Conservation (phyloP, 148 eudicot genomes). For the Chenopodium album region DNA sequence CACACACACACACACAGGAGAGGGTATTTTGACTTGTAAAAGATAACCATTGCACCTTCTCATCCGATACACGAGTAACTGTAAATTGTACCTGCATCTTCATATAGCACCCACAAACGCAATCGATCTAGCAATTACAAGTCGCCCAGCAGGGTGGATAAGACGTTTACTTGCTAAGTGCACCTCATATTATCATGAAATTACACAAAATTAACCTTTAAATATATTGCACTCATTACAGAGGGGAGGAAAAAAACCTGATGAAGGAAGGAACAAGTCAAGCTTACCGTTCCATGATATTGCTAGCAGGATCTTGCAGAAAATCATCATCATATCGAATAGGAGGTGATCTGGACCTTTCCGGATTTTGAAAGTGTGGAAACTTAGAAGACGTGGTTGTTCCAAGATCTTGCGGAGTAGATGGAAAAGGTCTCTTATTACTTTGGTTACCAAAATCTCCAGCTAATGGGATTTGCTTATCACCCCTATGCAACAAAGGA, state of each 20-base stretch:
- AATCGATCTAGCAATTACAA: neutral
- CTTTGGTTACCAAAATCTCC: slow-evolving; percentile 32
- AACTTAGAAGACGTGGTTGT: slow-evolving; percentile 27
- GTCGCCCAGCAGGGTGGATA: neutral
- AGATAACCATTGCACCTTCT: neutral
- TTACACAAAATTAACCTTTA: neutral
- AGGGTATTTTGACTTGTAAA: neutral
- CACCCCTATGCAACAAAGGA: slow-evolving; percentile 24
- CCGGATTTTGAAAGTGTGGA: slow-evolving; percentile 33
- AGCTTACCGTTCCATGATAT: slow-evolving; percentile 37
- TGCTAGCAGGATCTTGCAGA: slow-evolving; percentile 27
- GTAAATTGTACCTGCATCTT: neutral
- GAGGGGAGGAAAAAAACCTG: slow-evolving; percentile 2
- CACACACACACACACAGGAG: neutral
- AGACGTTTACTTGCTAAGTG: neutral
- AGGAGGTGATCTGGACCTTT: slow-evolving; percentile 48
- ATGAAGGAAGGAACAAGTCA: slow-evolving; percentile 3
- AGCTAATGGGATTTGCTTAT: slow-evolving; percentile 26
- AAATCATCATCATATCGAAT: slow-evolving; percentile 37
- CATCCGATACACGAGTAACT: neutral
- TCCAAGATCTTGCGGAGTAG: slow-evolving; percentile 28
- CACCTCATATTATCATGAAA: slow-evolving; percentile 1
- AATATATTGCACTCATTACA: slow-evolving; percentile 14
- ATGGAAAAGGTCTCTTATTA: slow-evolving; percentile 33
- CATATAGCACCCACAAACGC: neutral